Conservation (phyloP, 2,329 filamentous ascomycete genomes). For the Myriosclerotinia scirpicola region DNA sequence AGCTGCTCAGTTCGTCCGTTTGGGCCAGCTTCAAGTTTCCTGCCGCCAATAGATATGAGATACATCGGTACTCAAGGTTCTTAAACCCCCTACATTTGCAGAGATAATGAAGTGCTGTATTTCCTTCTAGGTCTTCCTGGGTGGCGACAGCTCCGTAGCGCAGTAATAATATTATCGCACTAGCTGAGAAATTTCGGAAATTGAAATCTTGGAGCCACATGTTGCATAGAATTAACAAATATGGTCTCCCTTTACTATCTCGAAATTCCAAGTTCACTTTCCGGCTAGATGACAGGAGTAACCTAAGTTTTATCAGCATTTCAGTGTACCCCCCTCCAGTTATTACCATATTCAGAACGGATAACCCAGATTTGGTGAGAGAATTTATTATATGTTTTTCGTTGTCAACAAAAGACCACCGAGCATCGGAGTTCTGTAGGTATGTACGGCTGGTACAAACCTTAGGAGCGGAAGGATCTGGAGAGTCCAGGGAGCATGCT, state of each 20-base stretch:
- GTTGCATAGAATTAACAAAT: neutral
- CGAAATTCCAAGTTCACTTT: neutral
- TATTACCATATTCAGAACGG: neutral
- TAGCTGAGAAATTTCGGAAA: neutral
- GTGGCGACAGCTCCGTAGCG: neutral
- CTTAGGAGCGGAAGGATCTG: neutral
- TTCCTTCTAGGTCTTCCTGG: neutral
- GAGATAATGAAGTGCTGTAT: conserved; percentile 14
- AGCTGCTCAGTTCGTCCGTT: neutral
- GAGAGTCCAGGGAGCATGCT: neutral
- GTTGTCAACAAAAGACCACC: neutral
- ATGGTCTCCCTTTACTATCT: neutral
- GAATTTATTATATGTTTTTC: neutral
- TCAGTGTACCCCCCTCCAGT: neutral
- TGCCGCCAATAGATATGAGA: neutral
- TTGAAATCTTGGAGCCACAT: neutral
- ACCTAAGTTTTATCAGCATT: neutral
- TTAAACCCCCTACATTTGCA: neutral
- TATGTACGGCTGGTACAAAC: neutral
- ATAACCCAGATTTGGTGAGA: neutral
- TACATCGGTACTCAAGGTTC: neutral
- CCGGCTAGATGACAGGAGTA: neutral
- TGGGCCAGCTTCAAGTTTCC: neutral
- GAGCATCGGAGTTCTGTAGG: neutral
- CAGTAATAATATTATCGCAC: neutral